phyloP scores from a whole-genome alignment of 495 filamentous ascomycete genomes.

The Cladorrhinum samala region DNA sequence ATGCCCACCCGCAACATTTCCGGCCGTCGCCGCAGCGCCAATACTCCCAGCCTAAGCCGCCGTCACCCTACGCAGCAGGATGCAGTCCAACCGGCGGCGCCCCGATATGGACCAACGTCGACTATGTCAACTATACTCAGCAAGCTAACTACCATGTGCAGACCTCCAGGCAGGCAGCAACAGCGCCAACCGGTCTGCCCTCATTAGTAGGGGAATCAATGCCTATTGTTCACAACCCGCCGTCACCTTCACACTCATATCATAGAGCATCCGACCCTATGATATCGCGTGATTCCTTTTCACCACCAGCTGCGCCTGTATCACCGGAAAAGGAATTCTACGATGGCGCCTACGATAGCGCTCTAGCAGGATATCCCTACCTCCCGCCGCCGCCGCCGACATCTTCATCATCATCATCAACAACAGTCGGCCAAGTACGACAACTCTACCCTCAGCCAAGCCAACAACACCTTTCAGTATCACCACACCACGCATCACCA shows the following conservation, averaged over 20 bases:
- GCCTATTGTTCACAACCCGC: constrained; percentile 1
- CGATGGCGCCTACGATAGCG: constrained; percentile 3
- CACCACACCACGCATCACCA: background rate
- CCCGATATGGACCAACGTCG: constrained; percentile 13
- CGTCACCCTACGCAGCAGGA: background rate
- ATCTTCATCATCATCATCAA: background rate
- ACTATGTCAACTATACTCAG: constrained; percentile 25
- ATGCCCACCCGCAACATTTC: background rate
- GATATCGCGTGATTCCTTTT: background rate
- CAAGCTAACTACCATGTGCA: constrained; percentile 18
- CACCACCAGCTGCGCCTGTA: background rate
- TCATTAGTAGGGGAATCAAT: constrained; percentile 24
- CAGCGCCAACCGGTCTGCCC: constrained; percentile 9
- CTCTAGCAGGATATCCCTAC: background rate
- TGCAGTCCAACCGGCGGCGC: background rate
- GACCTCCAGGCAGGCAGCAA: constrained; percentile 3
- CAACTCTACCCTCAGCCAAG: background rate
- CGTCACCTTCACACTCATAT: background rate
- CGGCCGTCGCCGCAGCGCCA: constrained; percentile 4
- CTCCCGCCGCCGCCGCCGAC: background rate
- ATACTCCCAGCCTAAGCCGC: background rate
- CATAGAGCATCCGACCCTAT: background rate
- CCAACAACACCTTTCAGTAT: background rate
- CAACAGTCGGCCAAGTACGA: background rate
- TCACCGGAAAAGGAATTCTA: constrained; percentile 15